Conservation (phyloP, 495 filamentous ascomycete species). For the Podospora pseudocomata region DNA sequence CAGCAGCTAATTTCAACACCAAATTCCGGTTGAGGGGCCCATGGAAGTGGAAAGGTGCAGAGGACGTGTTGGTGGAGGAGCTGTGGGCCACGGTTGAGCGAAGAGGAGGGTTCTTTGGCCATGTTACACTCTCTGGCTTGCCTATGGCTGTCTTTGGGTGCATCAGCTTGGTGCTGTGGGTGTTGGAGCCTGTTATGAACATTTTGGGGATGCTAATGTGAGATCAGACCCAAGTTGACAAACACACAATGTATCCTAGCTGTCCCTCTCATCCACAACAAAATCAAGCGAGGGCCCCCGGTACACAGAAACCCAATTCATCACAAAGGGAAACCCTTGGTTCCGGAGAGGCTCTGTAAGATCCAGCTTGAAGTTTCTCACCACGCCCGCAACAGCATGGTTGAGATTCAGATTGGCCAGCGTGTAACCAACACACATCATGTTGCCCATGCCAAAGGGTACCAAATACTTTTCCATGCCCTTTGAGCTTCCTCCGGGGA, state of each 20-base stretch:
- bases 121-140: conserved; percentile 28
- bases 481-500: background rate
- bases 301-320: background rate
- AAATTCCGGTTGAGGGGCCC: conserved; percentile 21
- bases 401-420: conserved; percentile 1
- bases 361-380: background rate
- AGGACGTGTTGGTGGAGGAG: conserved; percentile 34
- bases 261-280: background rate
- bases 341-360: background rate
- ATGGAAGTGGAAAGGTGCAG: conserved; percentile 35
- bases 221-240: no score
- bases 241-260: background rate
- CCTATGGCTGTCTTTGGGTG: conserved; percentile 24
- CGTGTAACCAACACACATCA: conserved; percentile 8
- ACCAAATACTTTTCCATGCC: conserved; percentile 3
- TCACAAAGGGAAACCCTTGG: conserved; percentile 4
- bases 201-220: background rate
- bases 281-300: background rate
- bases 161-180: conserved; percentile 16
- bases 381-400: background rate
- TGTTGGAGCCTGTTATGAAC: conserved; percentile 12
- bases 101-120: conserved; percentile 31
- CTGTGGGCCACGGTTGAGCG: conserved; percentile 36
- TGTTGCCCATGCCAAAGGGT: background rate
- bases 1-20: conserved; percentile 13